Evolutionary conservation across 2,329 filamentous ascomycete genomes (phyloP), one percentile per base, ranked within the genome.

Genomic region (Fusarium irregulare): DNA sequence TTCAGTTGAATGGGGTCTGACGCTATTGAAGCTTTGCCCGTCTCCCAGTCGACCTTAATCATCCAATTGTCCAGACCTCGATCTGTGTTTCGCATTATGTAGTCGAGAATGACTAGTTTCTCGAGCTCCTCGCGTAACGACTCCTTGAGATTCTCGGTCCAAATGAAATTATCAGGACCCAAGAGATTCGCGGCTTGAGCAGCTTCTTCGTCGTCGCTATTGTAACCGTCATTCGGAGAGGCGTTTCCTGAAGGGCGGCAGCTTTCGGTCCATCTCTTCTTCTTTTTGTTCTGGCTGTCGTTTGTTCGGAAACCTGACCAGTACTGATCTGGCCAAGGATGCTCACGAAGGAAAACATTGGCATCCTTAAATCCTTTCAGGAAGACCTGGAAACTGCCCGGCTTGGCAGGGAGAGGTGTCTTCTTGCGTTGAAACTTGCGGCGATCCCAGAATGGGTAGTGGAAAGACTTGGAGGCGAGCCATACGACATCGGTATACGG

Each of bases 11-110:
- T 83, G 13, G 94, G 93, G 64, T 98, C 94, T 1, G 93, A 93
- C 18, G 92, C 91, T 70, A 99, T 93, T 10, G 92, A 93, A 14
- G 96, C 95, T 75, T 92, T 88, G 76, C 96, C 89, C 4, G 88
- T 90, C 73, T 93, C 88, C 86, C 90, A 93, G 79, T 99, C 94
- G 32, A 99, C 93, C 79, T 93, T 96, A 77, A 99, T 94, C 96
- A 99, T 99, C 96, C 96, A 99, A 75, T 99, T 99, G 79, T 99
- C 96, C 60, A 98, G 84, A 3, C 96, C 96, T 81, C 96, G 89
- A 79, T 99, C 96, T 3, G 96, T 99, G 77, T 99, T 99, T 61
- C 96, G 89, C 96, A 99, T 99, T 69, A 99, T 97, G 78, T 99
- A 99, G 81, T 99, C 96, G 71, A 99, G 81, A 75, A 99, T 97